A percentile compares a stretch with the other conserved stretches of the same genome.
Evolutionary conservation across 352 stramenopile species (phyloP).

Genomic region (Phytophthora sp.): DNA sequence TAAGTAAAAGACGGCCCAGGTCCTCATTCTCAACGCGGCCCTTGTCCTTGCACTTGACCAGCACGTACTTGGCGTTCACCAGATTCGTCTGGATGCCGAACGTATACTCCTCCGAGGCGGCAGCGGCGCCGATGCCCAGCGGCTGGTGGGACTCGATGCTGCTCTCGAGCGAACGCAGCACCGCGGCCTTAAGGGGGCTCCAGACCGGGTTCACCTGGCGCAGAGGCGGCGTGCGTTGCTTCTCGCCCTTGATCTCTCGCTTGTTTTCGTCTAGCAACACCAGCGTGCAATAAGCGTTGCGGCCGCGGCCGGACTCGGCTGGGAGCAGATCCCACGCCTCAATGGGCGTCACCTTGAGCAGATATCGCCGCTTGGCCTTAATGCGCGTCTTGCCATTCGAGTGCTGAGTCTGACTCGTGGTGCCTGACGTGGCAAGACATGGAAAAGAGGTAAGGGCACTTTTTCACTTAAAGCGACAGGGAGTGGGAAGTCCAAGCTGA

Average conservation of each 20-base stretch:
- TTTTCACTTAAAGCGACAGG: slow-evolving; percentile 17
- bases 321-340: slow-evolving; percentile 77
- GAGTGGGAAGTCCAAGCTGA: not conserved
- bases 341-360: slow-evolving; percentile 89
- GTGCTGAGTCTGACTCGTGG: slow-evolving; percentile 28
- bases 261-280: slow-evolving; percentile 86
- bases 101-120: slow-evolving; percentile 86
- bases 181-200: slow-evolving; percentile 82
- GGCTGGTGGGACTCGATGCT: slow-evolving; percentile 81
- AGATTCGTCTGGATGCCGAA: slow-evolving; percentile 86
- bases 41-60: slow-evolving; percentile 91
- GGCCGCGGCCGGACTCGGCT: slow-evolving; percentile 53
- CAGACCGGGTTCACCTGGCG: slow-evolving; percentile 71
- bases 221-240: slow-evolving; percentile 80
- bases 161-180: slow-evolving; percentile 83
- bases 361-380: slow-evolving; percentile 75
- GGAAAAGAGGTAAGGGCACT: slow-evolving; percentile 5
- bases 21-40: slow-evolving; percentile 85
- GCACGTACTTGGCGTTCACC: slow-evolving; percentile 76
- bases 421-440: slow-evolving; percentile 17
- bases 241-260: slow-evolving; percentile 88
- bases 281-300: slow-evolving; percentile 85
- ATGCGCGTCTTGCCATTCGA: slow-evolving; percentile 49
- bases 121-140: slow-evolving; percentile 83
- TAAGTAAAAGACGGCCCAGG: slow-evolving; percentile 77